Evolutionary conservation across 768 basidiomycete genomes (phyloP).

Genomic region (Amanita brunnescens): DNA sequence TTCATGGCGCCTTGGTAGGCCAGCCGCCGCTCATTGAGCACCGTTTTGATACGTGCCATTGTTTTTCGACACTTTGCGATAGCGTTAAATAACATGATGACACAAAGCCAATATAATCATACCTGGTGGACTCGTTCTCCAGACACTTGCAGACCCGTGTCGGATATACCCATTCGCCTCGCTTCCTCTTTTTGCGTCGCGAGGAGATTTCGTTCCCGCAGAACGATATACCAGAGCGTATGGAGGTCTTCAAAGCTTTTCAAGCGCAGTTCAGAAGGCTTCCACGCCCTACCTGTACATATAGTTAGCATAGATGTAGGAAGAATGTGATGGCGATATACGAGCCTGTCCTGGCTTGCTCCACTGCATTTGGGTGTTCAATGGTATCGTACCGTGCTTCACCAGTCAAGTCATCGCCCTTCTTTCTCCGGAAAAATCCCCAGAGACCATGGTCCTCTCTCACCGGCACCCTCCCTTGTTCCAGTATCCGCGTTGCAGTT

Average conservation of each 20-base stretch:
- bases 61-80: conserved; percentile 72
- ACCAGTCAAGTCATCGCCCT: conserved; percentile 32
- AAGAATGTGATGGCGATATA: neutral
- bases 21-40: conserved; percentile 83
- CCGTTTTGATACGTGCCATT: conserved; percentile 93
- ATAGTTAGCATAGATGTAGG: neutral
- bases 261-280: conserved; percentile 72
- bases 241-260: conserved; percentile 94
- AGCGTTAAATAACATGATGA: conserved; percentile 2
- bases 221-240: conserved; percentile 86
- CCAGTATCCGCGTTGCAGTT: conserved; percentile 6
- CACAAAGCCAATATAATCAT: conserved; percentile 12
- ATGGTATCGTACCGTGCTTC: conserved; percentile 44
- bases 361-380: conserved; percentile 20
- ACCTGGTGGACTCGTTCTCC: conserved; percentile 36
- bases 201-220: conserved; percentile 85
- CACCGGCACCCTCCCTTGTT: conserved; percentile 25
- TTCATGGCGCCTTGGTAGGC: conserved; percentile 67
- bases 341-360: neutral
- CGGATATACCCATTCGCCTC: conserved; percentile 46
- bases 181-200: conserved; percentile 81
- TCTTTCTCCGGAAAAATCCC: conserved; percentile 62
- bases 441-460: conserved; percentile 65
- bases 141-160: conserved; percentile 22
- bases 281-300: conserved; percentile 78